These are phyloP conservation scores for Sugiyamaella americana DNA, from an alignment of 805 yeast genomes.

Conservation along the genomic window DNA sequence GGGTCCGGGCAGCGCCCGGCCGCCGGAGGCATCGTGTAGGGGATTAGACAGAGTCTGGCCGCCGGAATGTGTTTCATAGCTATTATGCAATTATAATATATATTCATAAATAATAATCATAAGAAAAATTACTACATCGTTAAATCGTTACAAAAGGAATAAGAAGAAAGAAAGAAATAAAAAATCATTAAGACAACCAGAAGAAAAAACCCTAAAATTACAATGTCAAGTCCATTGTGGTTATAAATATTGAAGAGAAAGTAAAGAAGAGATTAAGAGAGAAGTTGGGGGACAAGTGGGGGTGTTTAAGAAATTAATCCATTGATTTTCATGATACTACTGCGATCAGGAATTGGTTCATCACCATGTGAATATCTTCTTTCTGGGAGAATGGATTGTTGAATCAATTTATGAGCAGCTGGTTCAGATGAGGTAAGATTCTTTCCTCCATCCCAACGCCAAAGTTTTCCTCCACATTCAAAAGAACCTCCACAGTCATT, in stretches of 20 bases:
- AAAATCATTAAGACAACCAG: not conserved
- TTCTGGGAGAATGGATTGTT: not conserved
- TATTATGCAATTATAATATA: too few species aligned
- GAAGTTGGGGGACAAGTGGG: not conserved
- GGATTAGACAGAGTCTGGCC: too few species aligned
- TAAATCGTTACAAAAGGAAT: not conserved
- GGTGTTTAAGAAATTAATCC: constrained; percentile 12
- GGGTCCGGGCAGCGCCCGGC: too few species aligned
- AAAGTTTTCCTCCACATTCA: constrained; percentile 35
- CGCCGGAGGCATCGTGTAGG: too few species aligned
- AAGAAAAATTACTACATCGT: too few species aligned
- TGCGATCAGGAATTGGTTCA: constrained; percentile 2
- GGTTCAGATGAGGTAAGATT: constrained; percentile 14
- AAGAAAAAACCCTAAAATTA: not conserved
- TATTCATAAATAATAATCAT: too few species aligned
- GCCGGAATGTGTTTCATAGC: too few species aligned
- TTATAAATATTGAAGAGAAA: too few species aligned
- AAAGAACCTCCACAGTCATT: constrained; percentile 30
- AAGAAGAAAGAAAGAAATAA: not conserved
- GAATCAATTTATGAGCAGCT: not conserved
- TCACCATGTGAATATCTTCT: constrained; percentile 1
- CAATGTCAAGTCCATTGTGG: too few species aligned
- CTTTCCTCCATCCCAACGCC: constrained; percentile 36
- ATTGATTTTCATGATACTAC: constrained; percentile 18
- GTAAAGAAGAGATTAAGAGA: not conserved